phyloP scores from a whole-genome alignment of 352 stramenopile genomes.

The Globisporangium echinulatum region DNA sequence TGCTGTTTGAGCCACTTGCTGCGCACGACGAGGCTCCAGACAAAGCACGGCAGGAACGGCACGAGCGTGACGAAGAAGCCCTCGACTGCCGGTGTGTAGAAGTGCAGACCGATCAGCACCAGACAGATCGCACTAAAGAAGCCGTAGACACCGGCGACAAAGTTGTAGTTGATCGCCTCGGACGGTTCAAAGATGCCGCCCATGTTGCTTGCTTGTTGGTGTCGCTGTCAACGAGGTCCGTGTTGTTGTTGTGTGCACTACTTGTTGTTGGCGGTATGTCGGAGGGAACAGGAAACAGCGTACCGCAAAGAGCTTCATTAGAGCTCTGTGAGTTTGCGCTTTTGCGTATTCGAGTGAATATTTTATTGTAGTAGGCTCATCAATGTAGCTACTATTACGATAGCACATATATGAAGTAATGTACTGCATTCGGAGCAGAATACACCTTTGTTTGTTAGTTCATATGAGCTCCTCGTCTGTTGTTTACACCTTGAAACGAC shows the following conservation, averaged over 20 bases:
- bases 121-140: constrained; percentile 55
- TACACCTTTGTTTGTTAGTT: too few species aligned
- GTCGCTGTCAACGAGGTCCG: not conserved
- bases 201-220: constrained; percentile 10
- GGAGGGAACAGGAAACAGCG: constrained; percentile 1
- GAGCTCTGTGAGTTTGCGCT: not conserved
- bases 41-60: constrained; percentile 75
- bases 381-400: too few species aligned
- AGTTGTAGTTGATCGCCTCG: constrained; percentile 87
- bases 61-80: constrained; percentile 83
- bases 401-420: too few species aligned
- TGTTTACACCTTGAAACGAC: too few species aligned
- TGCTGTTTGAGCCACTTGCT: constrained; percentile 53
- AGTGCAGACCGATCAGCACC: constrained; percentile 53
- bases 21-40: constrained; percentile 81
- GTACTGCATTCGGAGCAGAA: too few species aligned
- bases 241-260: not conserved
- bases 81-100: constrained; percentile 58
- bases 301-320: not conserved
- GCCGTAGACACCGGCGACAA: constrained; percentile 73
- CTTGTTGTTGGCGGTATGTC: not conserved
- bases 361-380: too few species aligned
- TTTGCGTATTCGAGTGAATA: too few species aligned
- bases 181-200: constrained; percentile 54
- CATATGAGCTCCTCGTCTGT: too few species aligned